phyloP scores from a whole-genome alignment of 441 rosid genomes.

The Adansonia madagascariensis region DNA sequence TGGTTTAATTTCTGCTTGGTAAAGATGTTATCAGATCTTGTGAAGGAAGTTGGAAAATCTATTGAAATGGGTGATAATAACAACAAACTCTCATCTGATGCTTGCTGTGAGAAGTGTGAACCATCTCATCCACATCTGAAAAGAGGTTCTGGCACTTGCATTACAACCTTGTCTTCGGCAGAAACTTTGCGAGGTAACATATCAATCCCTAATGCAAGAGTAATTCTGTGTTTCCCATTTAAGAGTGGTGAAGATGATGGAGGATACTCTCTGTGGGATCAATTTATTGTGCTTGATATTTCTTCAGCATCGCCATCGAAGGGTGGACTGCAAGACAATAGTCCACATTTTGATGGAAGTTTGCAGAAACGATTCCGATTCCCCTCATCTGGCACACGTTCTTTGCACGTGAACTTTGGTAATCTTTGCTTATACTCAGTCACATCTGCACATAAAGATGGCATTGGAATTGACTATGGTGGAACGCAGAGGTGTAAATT shows the following conservation, averaged over 20 bases:
- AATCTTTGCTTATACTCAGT: conserved; percentile 66
- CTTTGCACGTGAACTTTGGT: conserved; percentile 64
- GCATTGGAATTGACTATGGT: conserved; percentile 39
- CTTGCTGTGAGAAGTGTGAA: conserved; percentile 30
- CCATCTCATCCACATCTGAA: conserved; percentile 38
- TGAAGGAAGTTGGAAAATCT: conserved; percentile 54
- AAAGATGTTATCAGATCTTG: conserved; percentile 55
- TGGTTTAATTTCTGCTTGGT: conserved; percentile 77
- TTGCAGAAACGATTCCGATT: conserved; percentile 34
- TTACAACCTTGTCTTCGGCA: conserved; percentile 36
- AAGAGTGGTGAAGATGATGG: conserved; percentile 45
- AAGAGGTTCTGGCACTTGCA: conserved; percentile 43
- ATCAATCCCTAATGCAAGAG: conserved; percentile 70
- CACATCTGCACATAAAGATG: conserved; percentile 44
- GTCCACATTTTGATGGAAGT: conserved; percentile 40
- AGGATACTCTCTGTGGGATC: conserved; percentile 55
- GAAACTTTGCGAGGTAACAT: conserved; percentile 61
- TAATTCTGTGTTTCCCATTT: conserved; percentile 77
- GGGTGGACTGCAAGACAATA: conserved; percentile 41
- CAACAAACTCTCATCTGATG: conserved; percentile 30
- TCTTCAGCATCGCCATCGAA: conserved; percentile 46
- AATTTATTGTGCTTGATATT: conserved; percentile 75
- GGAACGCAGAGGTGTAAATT: conserved; percentile 40
- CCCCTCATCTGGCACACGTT: conserved; percentile 46
- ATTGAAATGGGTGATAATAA: conserved; percentile 37